Conservation (phyloP, 192 early-diverging fungal species). For the Coemansia sp. region DNA sequence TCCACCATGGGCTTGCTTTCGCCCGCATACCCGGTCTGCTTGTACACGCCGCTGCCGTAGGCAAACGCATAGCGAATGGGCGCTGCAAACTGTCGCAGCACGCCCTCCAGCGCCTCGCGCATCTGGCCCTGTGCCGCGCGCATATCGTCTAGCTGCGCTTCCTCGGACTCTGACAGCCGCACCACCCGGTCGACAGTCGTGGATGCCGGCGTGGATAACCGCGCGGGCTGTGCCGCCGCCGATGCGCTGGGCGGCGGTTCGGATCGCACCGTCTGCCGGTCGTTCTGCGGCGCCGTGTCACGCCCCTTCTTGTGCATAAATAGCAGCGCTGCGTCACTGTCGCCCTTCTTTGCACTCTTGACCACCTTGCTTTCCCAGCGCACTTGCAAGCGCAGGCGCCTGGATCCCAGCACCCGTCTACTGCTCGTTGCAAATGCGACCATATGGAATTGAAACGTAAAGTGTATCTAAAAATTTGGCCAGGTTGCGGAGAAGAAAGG, state of each 20-base stretch:
- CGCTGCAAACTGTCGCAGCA: constrained; percentile 31
- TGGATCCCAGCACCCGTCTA: background rate
- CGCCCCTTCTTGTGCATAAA: constrained; percentile 13
- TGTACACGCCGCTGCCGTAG: constrained; percentile 94
- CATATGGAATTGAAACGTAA: background rate
- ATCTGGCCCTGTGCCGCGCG: constrained; percentile 17
- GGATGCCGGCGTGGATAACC: background rate
- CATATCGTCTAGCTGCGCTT: constrained; percentile 27
- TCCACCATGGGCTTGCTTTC: constrained; percentile 80
- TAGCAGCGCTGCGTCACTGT: constrained; percentile 8
- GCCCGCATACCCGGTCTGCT: constrained; percentile 73
- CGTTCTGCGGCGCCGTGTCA: constrained; percentile 1
- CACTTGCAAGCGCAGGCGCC: constrained; percentile 1
- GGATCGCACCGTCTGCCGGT: constrained; percentile 27
- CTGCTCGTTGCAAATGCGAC: background rate
- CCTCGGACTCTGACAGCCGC: constrained; percentile 22
- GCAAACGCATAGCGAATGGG: constrained; percentile 72
- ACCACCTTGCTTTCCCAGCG: constrained; percentile 32
- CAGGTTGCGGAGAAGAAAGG: too few relatives aligned
- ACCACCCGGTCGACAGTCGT: constrained; percentile 5
- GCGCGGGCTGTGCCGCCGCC: background rate
- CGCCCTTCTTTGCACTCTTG: background rate
- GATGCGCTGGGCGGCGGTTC: background rate
- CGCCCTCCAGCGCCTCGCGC: constrained; percentile 10
- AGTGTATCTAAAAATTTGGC: too few relatives aligned